Base-by-base conservation (phyloP, 176 grass and related monocot genomes). In the Juncus inflexus region DNA sequence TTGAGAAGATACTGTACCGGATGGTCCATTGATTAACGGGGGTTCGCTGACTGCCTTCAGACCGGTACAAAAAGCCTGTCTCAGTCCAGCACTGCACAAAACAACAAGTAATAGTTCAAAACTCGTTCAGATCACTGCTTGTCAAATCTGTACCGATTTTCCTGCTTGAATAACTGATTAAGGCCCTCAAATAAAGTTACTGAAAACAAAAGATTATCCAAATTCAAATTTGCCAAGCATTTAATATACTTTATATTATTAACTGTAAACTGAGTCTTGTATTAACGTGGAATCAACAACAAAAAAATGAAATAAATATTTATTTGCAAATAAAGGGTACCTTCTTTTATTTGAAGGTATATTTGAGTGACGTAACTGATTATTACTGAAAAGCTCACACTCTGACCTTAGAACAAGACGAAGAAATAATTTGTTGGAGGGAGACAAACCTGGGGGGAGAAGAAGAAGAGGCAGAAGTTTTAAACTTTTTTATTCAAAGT, bases 1-100 rank as follows among this genome's bases (percentile, higher is more conserved):
- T 71, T 71, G 54, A 16, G 28, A 68, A 55, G 61, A 41, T 64
- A 70, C 56, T 58, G 67, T 71, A 71, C 67, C 67, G 67, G 67
- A 71, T 71, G 52, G 67, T 71, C 67, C 67, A 71, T 71, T 71
- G 57, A 71, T 58, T 71, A 58, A 58, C 37, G 9, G 39, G 39
- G 67, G 57, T 71, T 52, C 53, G 51, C 67, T 71, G 53, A 71
- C 67, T 71, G 67, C 67, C 67, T 71, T 56, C 54, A 57, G 54
- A 13, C 4, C 12, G 14, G 54, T 47, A 47, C 43, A 47, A 47
- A 28, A 47, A 47, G 43, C 43, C 43, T 47, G 43, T 6, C 10
- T 57, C 67, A 71, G 67, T 41, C 19, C 52, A 57, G 8, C 54
- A 45, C 67, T 71, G 54, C 67, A 70, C 53, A 71, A 71, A 71